These are phyloP conservation scores for Verticillium nonalfalfae DNA, from an alignment of 2,329 filamentous ascomycete genomes.

Conservation along the genomic window DNA sequence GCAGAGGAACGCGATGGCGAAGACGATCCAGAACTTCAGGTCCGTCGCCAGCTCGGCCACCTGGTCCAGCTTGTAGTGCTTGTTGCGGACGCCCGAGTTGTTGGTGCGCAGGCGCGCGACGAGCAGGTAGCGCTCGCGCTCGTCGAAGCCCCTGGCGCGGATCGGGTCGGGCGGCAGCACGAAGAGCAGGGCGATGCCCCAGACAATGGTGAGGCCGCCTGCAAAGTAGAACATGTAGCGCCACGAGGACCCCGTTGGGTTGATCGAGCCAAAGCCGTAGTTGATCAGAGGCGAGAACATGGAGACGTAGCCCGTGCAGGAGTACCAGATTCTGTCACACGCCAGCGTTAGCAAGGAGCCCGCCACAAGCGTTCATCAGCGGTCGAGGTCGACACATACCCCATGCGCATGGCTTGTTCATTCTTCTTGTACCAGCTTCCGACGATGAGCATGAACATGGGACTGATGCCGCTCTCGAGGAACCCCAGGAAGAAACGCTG, in stretches of 20 bases:
- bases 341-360: neutral
- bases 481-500: slow-evolving; percentile 51
- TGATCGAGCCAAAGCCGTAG: slow-evolving; percentile 38
- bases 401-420: slow-evolving; percentile 30
- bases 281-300: slow-evolving; percentile 39
- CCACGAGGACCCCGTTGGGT: slow-evolving; percentile 31
- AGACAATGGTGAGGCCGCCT: slow-evolving; percentile 40
- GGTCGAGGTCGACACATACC: neutral
- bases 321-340: slow-evolving; percentile 26
- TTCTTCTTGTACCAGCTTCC: slow-evolving; percentile 32
- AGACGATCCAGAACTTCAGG: slow-evolving; percentile 31
- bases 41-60: slow-evolving; percentile 26
- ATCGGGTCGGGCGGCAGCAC: slow-evolving; percentile 33
- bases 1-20: slow-evolving; percentile 28
- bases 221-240: slow-evolving; percentile 48
- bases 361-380: neutral
- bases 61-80: slow-evolving; percentile 35
- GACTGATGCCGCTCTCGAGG: slow-evolving; percentile 48
- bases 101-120: slow-evolving; percentile 21
- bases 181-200: slow-evolving; percentile 30
- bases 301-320: slow-evolving; percentile 34
- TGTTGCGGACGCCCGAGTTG: slow-evolving; percentile 33
- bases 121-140: slow-evolving; percentile 19
- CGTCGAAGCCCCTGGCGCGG: slow-evolving; percentile 16
- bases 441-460: slow-evolving; percentile 50